Conservation (phyloP, 495 filamentous ascomycete species). For the Talaromyces thailandensis region DNA sequence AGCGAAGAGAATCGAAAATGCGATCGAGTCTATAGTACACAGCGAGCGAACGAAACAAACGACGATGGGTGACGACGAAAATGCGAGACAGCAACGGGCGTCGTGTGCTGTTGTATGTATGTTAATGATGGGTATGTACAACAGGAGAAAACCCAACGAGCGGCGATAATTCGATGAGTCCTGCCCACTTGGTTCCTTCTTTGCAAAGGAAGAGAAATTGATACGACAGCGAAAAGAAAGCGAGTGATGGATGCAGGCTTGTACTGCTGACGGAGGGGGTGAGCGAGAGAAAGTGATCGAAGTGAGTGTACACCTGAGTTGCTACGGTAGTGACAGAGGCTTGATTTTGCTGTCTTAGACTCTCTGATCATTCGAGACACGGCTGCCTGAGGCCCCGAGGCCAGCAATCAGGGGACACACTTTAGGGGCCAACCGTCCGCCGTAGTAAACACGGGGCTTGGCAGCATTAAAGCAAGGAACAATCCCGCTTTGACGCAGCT, state of each 20-base stretch:
- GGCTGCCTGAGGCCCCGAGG: background rate
- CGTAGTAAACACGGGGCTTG: background rate
- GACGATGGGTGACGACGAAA: background rate
- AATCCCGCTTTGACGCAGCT: background rate
- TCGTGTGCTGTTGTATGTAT: background rate
- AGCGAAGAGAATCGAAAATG: background rate
- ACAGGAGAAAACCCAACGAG: background rate
- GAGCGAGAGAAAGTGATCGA: background rate
- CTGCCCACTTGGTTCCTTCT: background rate
- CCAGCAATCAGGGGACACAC: background rate
- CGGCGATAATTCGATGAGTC: background rate
- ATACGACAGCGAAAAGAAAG: background rate
- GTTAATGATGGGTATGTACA: background rate
- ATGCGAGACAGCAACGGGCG: background rate
- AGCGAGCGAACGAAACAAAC: background rate
- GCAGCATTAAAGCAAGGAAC: background rate
- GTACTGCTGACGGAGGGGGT: background rate
- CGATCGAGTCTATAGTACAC: background rate
- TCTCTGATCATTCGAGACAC: background rate
- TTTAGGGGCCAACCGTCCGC: background rate
- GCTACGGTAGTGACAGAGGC: background rate
- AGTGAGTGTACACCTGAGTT: background rate
- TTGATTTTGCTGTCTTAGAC: background rate
- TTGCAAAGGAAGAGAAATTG: background rate
- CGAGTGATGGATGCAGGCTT: background rate